Conservation (phyloP, 148 eudicot species). For the Camellia sinensis region DNA sequence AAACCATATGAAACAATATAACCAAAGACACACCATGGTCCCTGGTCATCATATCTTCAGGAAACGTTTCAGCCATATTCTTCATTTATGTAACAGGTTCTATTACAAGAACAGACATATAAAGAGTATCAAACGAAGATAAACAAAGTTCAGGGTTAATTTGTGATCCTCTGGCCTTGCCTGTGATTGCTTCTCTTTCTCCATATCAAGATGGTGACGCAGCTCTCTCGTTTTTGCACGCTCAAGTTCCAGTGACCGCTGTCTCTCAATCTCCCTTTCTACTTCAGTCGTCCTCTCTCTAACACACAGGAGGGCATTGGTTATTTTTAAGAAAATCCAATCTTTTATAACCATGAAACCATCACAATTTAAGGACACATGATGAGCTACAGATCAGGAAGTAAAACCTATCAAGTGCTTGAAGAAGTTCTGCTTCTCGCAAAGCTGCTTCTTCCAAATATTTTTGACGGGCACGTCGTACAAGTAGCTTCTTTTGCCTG, state of each 20-base stretch:
- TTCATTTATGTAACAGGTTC: background rate
- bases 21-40: background rate
- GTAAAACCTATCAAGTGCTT: constrained; percentile 71
- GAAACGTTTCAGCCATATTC: background rate
- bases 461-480: constrained; percentile 59
- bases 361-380: background rate
- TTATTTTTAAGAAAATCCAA: background rate
- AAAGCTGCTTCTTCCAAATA: constrained; percentile 70
- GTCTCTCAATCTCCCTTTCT: constrained; percentile 80
- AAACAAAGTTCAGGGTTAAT: constrained; percentile 1
- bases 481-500: constrained; percentile 60
- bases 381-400: constrained; percentile 11
- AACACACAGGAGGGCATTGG: constrained; percentile 6
- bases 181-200: constrained; percentile 85
- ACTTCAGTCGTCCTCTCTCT: constrained; percentile 63
- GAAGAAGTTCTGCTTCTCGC: constrained; percentile 71
- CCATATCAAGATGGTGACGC: constrained; percentile 69
- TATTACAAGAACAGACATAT: background rate
- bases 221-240: constrained; percentile 79
- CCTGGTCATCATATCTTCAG: background rate
- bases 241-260: constrained; percentile 65
- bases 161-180: constrained; percentile 29
- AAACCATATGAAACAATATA: background rate
- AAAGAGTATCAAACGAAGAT: background rate
- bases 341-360: background rate